Base-by-base conservation (phyloP, 192 early-diverging fungal species). In the Linnemannia zychae region DNA sequence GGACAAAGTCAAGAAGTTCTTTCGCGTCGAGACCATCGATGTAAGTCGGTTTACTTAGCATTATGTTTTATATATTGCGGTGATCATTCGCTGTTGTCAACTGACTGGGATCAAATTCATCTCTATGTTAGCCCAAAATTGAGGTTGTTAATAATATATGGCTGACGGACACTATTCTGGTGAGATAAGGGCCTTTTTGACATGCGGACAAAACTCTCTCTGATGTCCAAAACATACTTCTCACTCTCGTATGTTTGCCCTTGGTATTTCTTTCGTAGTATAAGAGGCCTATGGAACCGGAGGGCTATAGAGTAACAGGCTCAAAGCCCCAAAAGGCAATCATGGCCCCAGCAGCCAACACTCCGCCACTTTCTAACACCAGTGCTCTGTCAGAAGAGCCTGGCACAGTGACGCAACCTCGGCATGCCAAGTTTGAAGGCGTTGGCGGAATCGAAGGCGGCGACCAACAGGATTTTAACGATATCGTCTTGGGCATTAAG, bases 401-500 rank as follows among this genome's bases (percentile, higher is more conserved):
- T 36, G 12, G 13, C 11, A 53, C 46, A 49, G 46, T 1, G 12
- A 67, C 53, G 28, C 46, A 52, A 9, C 7, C 24, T 34, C 69
- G 44, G 24, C 60, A 44, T n/a, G 69, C 69, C 70, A 65, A 78
- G 53, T 79, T 79, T 50, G 36, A 80, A 17, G 67, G 70, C 13
- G 50, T 70, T 28, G 57, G 31, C 28, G 57, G 57, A 63, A 63
- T 31, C 5, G 60, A 48, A 31, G 53, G 11, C 47, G 71, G 72
- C 15, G 34, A 78, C 24, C 67, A 70, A 28, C 2, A 48, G 24
- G 67, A 44, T 1, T 85, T 85, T 48, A 31, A 79, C 7, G 70
- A 79, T 22, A 85, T 85, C 38, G 44, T 85, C 7, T 74, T 76
- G 33, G 83, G 77, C 5, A 75, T 85, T 7, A 74, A 79, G 18